Base-by-base conservation (phyloP, 768 basidiomycete genomes). In the Daedaleopsis nitida region DNA sequence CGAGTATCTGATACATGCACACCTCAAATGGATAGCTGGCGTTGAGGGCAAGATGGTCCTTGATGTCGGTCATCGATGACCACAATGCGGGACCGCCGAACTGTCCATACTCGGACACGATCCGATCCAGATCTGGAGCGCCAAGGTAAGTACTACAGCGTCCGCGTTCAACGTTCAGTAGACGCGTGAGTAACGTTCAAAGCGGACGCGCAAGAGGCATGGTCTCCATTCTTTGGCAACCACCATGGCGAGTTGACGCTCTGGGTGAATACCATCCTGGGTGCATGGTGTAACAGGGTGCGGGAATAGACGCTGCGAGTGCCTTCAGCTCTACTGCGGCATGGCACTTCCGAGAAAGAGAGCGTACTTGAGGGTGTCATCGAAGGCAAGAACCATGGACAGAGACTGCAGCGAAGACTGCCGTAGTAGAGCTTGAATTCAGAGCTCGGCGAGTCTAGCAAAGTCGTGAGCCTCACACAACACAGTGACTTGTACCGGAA, bases 1-100 rank as follows among this genome's bases (percentile, higher is more conserved):
- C n/a, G 58, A 23, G 39, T n/a, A 54, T 49, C 59, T 55, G 59
- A 51, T 55, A 55, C 48, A 43, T 51, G 23, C 37, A 10, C 24
- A 24, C 19, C 32, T 7, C 12, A 24, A 35, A 12, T 23, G 27
- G 12, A 39, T 38, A 23, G 27, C 35, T 34, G 51, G 39, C 42
- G 24, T 13, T 17, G 1, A 42, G 37, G 47, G 24, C 23, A 17
- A 39, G 47, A 24, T 49, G 47, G 3, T 24, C 47, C 47, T 27
- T 24, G 47, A 49, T 49, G 47, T 49, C 10, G 47, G n/a, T 13
- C 21, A 7, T 23, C 47, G 47, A 49, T 23, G 47, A 24, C 24
- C 21, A 24, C 47, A 49, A 17, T 42, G 39, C 17, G 13, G 39
- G 39, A n/a, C 17, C 11, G 17, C 45, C 45, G 21, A 17, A 49